phyloP scores from a whole-genome alignment of 2,329 filamentous ascomycete species.

The Tolypocladium ophioglossoides region DNA sequence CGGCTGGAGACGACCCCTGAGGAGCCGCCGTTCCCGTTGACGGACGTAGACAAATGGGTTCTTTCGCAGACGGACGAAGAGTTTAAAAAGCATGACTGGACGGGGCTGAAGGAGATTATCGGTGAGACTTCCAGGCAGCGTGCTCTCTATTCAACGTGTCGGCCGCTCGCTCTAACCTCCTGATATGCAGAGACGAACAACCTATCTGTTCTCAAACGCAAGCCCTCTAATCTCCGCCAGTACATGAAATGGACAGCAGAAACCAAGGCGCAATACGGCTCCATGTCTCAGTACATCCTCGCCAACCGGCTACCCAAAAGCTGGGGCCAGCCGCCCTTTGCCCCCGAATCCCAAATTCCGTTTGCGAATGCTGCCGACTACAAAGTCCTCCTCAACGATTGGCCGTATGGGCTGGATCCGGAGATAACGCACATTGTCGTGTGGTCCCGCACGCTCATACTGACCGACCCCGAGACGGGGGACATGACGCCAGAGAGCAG shows the following conservation, averaged over 20 bases:
- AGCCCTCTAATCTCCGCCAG: slow-evolving; percentile 66
- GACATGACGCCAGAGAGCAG: slow-evolving; percentile 62
- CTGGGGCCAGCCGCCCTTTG: slow-evolving; percentile 56
- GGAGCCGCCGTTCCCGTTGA: slow-evolving; percentile 47
- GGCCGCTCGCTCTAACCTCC: not conserved
- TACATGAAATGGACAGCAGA: slow-evolving; percentile 71
- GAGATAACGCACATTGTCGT: slow-evolving; percentile 74
- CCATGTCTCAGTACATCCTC: slow-evolving; percentile 69
- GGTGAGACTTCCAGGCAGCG: slow-evolving; percentile 27
- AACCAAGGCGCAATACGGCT: slow-evolving; percentile 63
- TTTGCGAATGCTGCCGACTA: slow-evolving; percentile 47
- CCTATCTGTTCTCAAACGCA: slow-evolving; percentile 66
- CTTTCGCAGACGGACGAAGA: slow-evolving; percentile 57
- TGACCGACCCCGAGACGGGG: slow-evolving; percentile 58
- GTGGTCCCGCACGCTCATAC: slow-evolving; percentile 78
- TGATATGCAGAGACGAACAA: slow-evolving; percentile 38
- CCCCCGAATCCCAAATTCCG: slow-evolving; percentile 35
- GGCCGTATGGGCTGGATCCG: slow-evolving; percentile 71
- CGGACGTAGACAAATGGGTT: slow-evolving; percentile 46
- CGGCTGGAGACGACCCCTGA: slow-evolving; percentile 11
- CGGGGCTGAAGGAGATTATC: slow-evolving; percentile 58
- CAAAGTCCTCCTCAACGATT: slow-evolving; percentile 77
- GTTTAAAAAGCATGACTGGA: slow-evolving; percentile 64
- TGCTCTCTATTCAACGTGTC: not conserved
- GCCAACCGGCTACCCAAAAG: slow-evolving; percentile 53